These are phyloP conservation scores for Anethum foeniculum DNA, from an alignment of 140 eudicot species.

Conservation along the genomic window DNA sequence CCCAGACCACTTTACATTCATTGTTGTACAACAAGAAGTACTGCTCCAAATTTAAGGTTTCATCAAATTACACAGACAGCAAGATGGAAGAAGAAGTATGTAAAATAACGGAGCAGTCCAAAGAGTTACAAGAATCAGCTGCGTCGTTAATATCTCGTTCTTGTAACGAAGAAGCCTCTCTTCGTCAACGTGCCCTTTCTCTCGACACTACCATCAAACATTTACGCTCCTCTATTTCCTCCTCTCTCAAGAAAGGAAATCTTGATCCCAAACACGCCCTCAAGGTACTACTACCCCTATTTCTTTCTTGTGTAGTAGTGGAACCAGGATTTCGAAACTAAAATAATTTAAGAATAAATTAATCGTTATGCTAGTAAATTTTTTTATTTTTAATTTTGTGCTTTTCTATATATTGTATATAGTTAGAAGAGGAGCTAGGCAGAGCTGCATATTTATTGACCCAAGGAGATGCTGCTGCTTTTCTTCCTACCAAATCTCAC, in stretches of 20 bases:
- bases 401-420: not conserved
- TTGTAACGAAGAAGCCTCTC: conserved; percentile 31
- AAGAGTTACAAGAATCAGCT: conserved; percentile 46
- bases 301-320: not conserved
- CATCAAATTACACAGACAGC: not conserved
- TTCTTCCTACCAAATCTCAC: conserved; percentile 79
- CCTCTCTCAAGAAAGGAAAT: conserved; percentile 33
- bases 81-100: conserved; percentile 33
- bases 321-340: too few relatives aligned
- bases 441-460: conserved; percentile 51
- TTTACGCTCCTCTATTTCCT: conserved; percentile 21
- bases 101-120: conserved; percentile 36
- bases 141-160: conserved; percentile 22
- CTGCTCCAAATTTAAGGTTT: too few relatives aligned
- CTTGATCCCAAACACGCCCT: conserved; percentile 44
- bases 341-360: too few relatives aligned
- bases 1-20: not conserved
- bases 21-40: too few relatives aligned
- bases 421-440: conserved; percentile 63
- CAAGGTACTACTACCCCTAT: conserved; percentile 20
- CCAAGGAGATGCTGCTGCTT: conserved; percentile 87
- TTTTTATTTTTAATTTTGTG: too few relatives aligned
- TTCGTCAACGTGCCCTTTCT: conserved; percentile 37
- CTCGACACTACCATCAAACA: conserved; percentile 23
- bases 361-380: too few relatives aligned